Conservation (phyloP, 2,329 filamentous ascomycete genomes). For the Colletotrichum sp. region DNA sequence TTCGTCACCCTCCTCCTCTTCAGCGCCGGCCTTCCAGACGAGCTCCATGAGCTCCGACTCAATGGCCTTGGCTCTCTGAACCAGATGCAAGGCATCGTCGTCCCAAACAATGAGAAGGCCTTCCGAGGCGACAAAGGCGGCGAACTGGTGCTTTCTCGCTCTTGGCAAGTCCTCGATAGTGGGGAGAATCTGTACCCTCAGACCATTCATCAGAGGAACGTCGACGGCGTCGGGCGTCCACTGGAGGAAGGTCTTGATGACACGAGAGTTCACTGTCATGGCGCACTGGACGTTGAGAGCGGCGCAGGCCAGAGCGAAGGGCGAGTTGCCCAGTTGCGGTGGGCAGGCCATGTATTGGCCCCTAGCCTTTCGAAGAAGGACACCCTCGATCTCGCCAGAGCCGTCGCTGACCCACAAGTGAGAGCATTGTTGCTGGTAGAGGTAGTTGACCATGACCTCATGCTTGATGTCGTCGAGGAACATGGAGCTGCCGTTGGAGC, state of each 20-base stretch:
- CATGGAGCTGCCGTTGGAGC: slow-evolving; percentile 54
- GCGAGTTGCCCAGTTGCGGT: slow-evolving; percentile 64
- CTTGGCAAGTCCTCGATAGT: slow-evolving; percentile 72
- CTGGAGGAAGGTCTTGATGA: slow-evolving; percentile 78
- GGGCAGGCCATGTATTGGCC: slow-evolving; percentile 78
- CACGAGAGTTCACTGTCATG: slow-evolving; percentile 81
- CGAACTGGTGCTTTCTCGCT: slow-evolving; percentile 80
- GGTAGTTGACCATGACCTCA: slow-evolving; percentile 83
- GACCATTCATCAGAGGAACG: slow-evolving; percentile 76
- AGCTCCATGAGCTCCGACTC: slow-evolving; percentile 80
- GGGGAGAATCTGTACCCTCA: slow-evolving; percentile 78
- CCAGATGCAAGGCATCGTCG: slow-evolving; percentile 74
- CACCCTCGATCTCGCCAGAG: slow-evolving; percentile 72
- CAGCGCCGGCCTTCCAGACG: slow-evolving; percentile 69
- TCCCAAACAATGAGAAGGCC: slow-evolving; percentile 82
- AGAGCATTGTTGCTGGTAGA: slow-evolving; percentile 80
- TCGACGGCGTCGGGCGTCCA: slow-evolving; percentile 76
- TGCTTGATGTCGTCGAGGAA: slow-evolving; percentile 77
- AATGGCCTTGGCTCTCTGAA: slow-evolving; percentile 72
- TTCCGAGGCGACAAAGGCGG: slow-evolving; percentile 76
- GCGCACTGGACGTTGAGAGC: slow-evolving; percentile 79
- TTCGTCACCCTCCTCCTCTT: slow-evolving; percentile 55
- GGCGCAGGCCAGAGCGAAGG: slow-evolving; percentile 68
- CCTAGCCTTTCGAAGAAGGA: slow-evolving; percentile 70
- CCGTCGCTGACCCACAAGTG: slow-evolving; percentile 76